Evolutionary conservation across 495 filamentous ascomycete genomes (phyloP).

Genomic region (Astrocystis sublimbata): DNA sequence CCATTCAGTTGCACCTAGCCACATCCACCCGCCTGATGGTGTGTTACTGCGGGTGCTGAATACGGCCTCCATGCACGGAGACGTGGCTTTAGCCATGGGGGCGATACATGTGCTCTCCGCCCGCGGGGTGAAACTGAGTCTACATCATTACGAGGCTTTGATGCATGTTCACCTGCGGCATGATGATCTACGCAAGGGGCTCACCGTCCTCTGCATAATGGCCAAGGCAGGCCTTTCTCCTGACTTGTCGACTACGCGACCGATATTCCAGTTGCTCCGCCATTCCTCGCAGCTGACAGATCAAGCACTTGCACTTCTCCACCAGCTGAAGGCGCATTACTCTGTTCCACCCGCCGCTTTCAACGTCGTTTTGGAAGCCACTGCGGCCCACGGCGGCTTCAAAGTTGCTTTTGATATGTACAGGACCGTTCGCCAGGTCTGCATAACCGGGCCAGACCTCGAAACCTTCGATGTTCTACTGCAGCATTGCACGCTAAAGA

Average conservation of each 20-base stretch:
- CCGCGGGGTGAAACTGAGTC: slow-evolving; percentile 52
- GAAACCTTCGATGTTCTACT: slow-evolving; percentile 69
- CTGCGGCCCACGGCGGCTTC: slow-evolving; percentile 43
- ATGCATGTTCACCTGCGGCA: slow-evolving; percentile 64
- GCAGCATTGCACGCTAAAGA: slow-evolving; percentile 58
- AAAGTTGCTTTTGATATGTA: slow-evolving; percentile 67
- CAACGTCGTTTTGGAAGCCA: slow-evolving; percentile 63
- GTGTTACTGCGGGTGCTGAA: slow-evolving; percentile 66
- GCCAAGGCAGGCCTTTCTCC: slow-evolving; percentile 55
- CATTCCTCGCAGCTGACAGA: slow-evolving; percentile 31
- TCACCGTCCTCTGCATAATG: slow-evolving; percentile 71
- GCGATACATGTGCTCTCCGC: slow-evolving; percentile 60
- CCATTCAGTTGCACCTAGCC: slow-evolving; percentile 60
- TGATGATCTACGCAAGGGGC: slow-evolving; percentile 55
- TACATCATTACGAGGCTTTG: slow-evolving; percentile 76
- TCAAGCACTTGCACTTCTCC: slow-evolving; percentile 56
- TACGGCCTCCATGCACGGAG: slow-evolving; percentile 64
- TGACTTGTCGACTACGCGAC: slow-evolving; percentile 54
- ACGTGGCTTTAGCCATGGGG: slow-evolving; percentile 66
- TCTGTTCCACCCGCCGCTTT: slow-evolving; percentile 57
- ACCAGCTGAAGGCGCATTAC: slow-evolving; percentile 47
- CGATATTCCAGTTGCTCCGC: slow-evolving; percentile 50
- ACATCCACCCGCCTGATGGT: slow-evolving; percentile 66
- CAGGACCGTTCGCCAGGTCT: slow-evolving; percentile 66
- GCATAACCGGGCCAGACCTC: slow-evolving; percentile 56